phyloP scores from a whole-genome alignment of 1,284 basidiomycete species.

The Leccinum fuscescens region DNA sequence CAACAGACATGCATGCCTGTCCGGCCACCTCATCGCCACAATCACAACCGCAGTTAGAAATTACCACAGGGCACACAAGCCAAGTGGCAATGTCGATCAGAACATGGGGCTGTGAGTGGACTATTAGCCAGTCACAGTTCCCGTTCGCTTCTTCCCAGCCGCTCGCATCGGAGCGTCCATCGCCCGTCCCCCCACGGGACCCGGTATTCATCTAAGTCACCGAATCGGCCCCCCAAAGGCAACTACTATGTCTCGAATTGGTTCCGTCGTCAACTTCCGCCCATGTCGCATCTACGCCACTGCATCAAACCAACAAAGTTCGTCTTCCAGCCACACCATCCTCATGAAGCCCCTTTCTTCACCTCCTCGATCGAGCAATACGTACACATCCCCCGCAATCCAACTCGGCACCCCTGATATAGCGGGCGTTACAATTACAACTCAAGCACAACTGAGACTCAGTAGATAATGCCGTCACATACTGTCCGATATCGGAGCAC shows the following conservation, averaged over 20 bases:
- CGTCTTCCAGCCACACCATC: constrained; percentile 1
- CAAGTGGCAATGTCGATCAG: constrained; percentile 1
- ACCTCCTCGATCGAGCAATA: neutral
- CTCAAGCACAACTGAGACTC: constrained; percentile 1
- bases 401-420: constrained; percentile 6
- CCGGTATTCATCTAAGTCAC: constrained; percentile 13
- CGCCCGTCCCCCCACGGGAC: neutral
- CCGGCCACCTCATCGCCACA: constrained; percentile 12
- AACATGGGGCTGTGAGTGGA: neutral
- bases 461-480: constrained; percentile 25
- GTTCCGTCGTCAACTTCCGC: constrained; percentile 28
- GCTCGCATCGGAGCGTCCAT: constrained; percentile 14
- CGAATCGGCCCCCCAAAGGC: constrained; percentile 14
- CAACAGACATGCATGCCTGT: neutral
- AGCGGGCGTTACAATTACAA: constrained; percentile 23
- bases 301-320: constrained; percentile 32
- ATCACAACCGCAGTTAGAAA: constrained; percentile 5
- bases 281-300: constrained; percentile 35
- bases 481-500: constrained; percentile 23
- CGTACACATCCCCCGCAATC: neutral
- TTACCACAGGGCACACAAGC: neutral
- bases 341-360: constrained; percentile 2
- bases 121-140: neutral
- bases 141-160: constrained; percentile 3
- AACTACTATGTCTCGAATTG: constrained; percentile 22